phyloP scores from a whole-genome alignment of 75 land plant genomes.

The Selaginella tamariscina region DNA sequence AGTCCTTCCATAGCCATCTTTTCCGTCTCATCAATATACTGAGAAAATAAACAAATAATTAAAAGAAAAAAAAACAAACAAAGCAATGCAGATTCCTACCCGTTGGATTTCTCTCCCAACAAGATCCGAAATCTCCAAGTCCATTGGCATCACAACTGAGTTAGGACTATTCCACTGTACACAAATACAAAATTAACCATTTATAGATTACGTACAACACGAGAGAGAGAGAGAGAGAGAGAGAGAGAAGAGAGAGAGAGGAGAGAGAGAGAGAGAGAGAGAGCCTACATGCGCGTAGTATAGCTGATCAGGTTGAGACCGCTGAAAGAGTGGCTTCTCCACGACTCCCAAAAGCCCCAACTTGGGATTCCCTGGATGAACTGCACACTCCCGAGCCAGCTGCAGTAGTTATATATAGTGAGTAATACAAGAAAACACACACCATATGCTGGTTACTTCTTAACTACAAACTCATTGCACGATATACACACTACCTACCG shows the following conservation, averaged over 20 bases:
- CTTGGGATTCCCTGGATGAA: background rate
- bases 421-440: background rate
- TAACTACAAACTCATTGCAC: no score
- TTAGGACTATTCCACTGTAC: background rate
- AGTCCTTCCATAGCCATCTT: constrained; percentile 64
- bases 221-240: no score
- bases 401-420: background rate
- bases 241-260: no score
- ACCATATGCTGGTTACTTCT: no score
- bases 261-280: background rate
- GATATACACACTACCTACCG: no score
- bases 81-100: background rate
- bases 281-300: background rate
- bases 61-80: background rate
- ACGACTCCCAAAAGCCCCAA: background rate
- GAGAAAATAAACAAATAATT: constrained; percentile 13
- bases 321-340: background rate
- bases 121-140: background rate
- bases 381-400: background rate
- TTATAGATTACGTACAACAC: no score
- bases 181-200: no score
- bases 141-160: background rate
- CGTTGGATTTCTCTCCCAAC: background rate
- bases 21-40: constrained; percentile 88
- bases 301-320: background rate